Conservation (phyloP, 169 alveolate species). For the Cryptosporidium parvum region DNA sequence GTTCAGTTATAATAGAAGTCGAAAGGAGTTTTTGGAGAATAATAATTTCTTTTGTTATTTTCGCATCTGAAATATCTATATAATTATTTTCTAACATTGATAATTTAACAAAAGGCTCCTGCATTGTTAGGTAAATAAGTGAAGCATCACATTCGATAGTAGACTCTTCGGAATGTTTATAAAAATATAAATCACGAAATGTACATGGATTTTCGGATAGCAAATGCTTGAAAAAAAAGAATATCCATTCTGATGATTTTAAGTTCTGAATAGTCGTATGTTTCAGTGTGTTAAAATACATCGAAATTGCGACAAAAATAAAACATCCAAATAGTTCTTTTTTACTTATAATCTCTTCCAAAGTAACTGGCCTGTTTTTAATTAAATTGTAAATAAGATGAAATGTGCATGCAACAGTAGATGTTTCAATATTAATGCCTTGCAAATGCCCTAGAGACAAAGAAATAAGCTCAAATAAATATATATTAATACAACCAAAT, state of each 20-base stretch:
- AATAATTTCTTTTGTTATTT: slow-evolving; percentile 17
- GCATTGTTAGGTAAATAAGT: slow-evolving; percentile 40
- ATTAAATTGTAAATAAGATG: slow-evolving; percentile 49
- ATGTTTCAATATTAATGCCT: background rate
- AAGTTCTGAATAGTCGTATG: background rate
- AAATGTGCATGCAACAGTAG: slow-evolving; percentile 30
- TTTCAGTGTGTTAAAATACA: background rate
- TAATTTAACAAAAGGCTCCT: slow-evolving; percentile 38
- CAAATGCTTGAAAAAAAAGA: slow-evolving; percentile 31
- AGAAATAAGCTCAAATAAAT: slow-evolving; percentile 43
- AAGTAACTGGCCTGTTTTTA: slow-evolving; percentile 16
- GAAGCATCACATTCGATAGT: slow-evolving; percentile 46
- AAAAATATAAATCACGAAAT: slow-evolving; percentile 35
- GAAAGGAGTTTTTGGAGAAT: slow-evolving; percentile 16
- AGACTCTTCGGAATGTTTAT: slow-evolving; percentile 15
- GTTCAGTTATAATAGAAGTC: slow-evolving; percentile 7
- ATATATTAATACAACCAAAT: slow-evolving; percentile 38
- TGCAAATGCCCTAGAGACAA: background rate
- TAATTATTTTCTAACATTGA: background rate
- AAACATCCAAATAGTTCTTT: slow-evolving; percentile 55
- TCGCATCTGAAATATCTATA: slow-evolving; percentile 20
- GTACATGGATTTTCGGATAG: slow-evolving; percentile 10
- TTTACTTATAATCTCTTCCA: background rate
- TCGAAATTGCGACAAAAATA: slow-evolving; percentile 29
- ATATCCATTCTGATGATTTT: slow-evolving; percentile 61